These are phyloP conservation scores for Cyclotella distinguenda DNA, from an alignment of 108 stramenopile species.

Conservation along the genomic window DNA sequence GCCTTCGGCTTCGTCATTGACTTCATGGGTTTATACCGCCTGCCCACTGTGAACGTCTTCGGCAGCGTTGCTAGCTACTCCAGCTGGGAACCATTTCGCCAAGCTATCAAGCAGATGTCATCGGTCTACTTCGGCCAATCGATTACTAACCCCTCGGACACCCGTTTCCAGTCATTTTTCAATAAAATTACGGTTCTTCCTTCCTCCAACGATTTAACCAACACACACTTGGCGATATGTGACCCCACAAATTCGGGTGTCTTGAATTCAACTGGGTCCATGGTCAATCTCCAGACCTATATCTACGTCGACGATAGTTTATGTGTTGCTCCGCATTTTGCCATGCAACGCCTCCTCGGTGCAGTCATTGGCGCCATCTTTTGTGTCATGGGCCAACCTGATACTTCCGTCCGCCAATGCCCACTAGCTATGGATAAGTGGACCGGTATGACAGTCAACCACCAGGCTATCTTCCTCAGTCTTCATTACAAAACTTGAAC, in stretches of 20 bases:
- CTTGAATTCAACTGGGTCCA: neutral
- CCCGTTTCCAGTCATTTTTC: neutral
- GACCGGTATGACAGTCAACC: neutral
- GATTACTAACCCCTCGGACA: neutral
- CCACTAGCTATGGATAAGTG: constrained; percentile 22
- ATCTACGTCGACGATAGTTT: constrained; percentile 20
- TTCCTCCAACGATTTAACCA: neutral
- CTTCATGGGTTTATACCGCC: neutral
- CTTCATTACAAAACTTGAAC: neutral
- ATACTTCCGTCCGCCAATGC: neutral
- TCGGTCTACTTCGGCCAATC: neutral
- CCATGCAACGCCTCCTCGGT: neutral
- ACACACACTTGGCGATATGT: neutral
- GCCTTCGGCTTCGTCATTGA: constrained; percentile 3
- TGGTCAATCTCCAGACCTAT: no score
- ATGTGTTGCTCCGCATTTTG: neutral
- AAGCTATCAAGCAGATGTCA: constrained; percentile 4
- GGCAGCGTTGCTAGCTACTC: neutral
- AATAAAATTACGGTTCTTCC: neutral
- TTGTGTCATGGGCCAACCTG: constrained; percentile 9
- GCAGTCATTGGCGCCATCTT: constrained; percentile 28
- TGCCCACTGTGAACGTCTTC: constrained; percentile 2
- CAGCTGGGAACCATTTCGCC: constrained; percentile 13
- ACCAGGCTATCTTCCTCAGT: neutral
- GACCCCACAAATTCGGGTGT: neutral